These are phyloP conservation scores for Phoma herbarum DNA, from an alignment of 2,329 filamentous ascomycete species.

Conservation along the genomic window DNA sequence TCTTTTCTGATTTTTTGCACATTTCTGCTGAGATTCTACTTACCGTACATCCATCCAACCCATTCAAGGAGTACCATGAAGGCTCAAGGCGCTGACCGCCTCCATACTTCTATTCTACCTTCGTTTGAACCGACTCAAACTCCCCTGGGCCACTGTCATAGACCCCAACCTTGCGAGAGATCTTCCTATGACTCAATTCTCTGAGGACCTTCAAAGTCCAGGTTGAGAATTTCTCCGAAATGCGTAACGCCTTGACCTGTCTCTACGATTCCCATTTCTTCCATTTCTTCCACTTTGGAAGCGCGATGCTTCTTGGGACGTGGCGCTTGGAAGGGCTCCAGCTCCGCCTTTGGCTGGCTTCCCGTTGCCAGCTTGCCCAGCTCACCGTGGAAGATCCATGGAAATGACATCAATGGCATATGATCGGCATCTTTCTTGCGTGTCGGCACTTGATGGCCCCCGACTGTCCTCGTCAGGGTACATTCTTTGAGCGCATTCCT, in stretches of 20 bases:
- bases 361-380: constrained; percentile 73
- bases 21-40: constrained; percentile 15
- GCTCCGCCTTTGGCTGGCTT: constrained; percentile 1
- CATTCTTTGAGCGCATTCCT: constrained; percentile 65
- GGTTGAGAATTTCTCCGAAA: constrained; percentile 48
- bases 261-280: constrained; percentile 33
- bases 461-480: constrained; percentile 51
- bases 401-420: constrained; percentile 90
- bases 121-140: neutral
- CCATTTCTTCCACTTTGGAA: neutral
- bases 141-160: neutral
- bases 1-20: constrained; percentile 19
- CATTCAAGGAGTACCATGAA: neutral
- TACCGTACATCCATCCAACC: constrained; percentile 5
- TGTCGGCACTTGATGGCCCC: constrained; percentile 49
- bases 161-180: neutral
- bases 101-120: neutral
- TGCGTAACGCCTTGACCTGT: constrained; percentile 46
- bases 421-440: constrained; percentile 58
- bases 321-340: neutral
- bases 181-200: neutral
- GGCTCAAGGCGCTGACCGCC: neutral
- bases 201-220: constrained; percentile 31
- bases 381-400: constrained; percentile 84
- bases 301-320: neutral